Evolutionary conservation across 805 yeast species (phyloP).

Genomic region (Yamadazyma insecticola): DNA sequence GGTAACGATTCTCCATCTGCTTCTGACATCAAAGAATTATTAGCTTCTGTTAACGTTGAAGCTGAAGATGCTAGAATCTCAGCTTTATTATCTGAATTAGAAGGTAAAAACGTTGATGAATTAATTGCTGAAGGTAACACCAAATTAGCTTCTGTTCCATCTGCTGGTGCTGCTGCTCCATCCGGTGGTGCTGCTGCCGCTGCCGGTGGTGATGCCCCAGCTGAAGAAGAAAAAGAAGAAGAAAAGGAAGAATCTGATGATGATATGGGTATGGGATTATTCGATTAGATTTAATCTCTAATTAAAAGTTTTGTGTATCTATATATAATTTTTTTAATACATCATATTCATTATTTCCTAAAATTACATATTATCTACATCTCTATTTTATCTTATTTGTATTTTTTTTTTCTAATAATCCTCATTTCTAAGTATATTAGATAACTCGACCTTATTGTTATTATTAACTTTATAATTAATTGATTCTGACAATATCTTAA

Average conservation of each 20-base stretch:
- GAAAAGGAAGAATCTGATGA: slow-evolving; percentile 35
- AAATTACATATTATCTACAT: neutral
- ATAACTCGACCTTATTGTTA: slow-evolving; percentile 3
- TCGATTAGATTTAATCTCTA: slow-evolving; percentile 59
- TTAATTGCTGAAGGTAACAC: slow-evolving; percentile 80
- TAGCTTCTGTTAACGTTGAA: slow-evolving; percentile 56
- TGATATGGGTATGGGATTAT: slow-evolving; percentile 80
- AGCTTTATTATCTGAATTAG: slow-evolving; percentile 45
- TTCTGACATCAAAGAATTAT: slow-evolving; percentile 36
- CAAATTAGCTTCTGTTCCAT: slow-evolving; percentile 86
- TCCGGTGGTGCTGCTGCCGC: slow-evolving; percentile 33
- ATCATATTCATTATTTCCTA: slow-evolving; percentile 3
- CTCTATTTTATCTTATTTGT: neutral
- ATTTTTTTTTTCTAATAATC: neutral
- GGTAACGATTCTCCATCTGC: slow-evolving; percentile 43
- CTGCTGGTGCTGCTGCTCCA: slow-evolving; percentile 42
- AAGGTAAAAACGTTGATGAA: slow-evolving; percentile 46
- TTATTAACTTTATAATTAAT: slow-evolving; percentile 7
- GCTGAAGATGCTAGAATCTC: slow-evolving; percentile 58
- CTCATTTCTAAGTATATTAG: slow-evolving; percentile 4
- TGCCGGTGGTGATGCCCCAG: slow-evolving; percentile 37
- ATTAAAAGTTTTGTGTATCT: neutral
- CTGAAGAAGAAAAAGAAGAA: slow-evolving; percentile 32
- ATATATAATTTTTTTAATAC: neutral
- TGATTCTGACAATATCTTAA: slow-evolving; percentile 11